Percentiles rank a stretch among this genome's conserved stretches.
These are phyloP conservation scores for Pichia terricola DNA, from an alignment of 1,139 yeast species.

Conservation along the genomic window DNA sequence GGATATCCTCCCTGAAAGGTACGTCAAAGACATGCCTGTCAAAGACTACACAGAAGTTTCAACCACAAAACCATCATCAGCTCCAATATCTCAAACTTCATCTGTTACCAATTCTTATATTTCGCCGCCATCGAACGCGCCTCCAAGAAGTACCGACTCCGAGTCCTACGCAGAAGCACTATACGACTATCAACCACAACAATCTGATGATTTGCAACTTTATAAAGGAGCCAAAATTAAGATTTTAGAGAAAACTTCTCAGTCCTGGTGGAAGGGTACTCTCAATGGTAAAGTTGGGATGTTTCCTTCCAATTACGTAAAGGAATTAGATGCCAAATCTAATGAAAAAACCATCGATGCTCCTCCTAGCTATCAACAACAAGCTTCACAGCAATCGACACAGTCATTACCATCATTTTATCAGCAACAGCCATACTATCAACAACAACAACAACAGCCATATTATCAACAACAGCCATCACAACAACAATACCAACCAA, in stretches of 20 bases:
- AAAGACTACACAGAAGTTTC: neutral
- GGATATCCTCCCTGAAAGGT: slow-evolving; percentile 49
- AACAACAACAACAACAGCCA: slow-evolving; percentile 6
- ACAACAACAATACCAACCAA: slow-evolving; percentile 5
- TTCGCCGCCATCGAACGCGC: neutral
- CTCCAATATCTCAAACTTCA: neutral
- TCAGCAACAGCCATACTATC: slow-evolving; percentile 1
- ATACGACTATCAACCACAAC: slow-evolving; percentile 8
- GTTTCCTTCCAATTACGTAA: slow-evolving; percentile 83
- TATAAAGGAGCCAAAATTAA: slow-evolving; percentile 65
- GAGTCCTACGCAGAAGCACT: slow-evolving; percentile 11
- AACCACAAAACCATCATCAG: neutral
- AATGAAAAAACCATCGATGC: neutral
- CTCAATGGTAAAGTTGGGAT: slow-evolving; percentile 57
- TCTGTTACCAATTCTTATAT: neutral
- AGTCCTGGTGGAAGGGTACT: slow-evolving; percentile 87
- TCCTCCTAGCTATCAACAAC: slow-evolving; percentile 9
- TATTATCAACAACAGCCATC: slow-evolving; percentile 8
- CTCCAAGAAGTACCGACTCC: slow-evolving; percentile 4
- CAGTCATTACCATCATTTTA: too few relatives aligned
- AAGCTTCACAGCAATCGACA: slow-evolving; percentile 5
- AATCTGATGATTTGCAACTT: slow-evolving; percentile 30
- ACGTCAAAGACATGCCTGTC: slow-evolving; percentile 36
- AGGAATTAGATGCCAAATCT: neutral
- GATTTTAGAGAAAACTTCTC: slow-evolving; percentile 64